A percentile compares a stretch with the other conserved stretches of the same genome.
Conservation (phyloP, 2,329 filamentous ascomycete genomes). For the Hymenoscyphus occultus region DNA sequence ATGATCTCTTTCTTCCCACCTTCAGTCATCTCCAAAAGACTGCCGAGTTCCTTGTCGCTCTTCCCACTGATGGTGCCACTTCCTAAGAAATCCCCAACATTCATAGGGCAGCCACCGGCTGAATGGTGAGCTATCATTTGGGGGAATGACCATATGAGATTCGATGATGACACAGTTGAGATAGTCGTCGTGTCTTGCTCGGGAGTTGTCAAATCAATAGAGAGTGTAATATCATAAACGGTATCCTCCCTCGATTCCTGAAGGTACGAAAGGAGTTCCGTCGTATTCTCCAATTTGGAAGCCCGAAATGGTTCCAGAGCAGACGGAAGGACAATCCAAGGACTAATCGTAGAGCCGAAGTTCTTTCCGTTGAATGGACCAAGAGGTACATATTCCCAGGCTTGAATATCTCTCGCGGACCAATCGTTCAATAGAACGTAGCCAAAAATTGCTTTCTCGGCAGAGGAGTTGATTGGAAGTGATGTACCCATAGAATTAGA, state of each 20-base stretch:
- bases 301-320: conserved; percentile 67
- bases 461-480: conserved; percentile 52
- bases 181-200: conserved; percentile 55
- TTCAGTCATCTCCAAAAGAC: conserved; percentile 68
- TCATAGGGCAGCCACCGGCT: conserved; percentile 71
- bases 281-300: conserved; percentile 52
- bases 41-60: conserved; percentile 54
- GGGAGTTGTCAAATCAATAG: conserved; percentile 59
- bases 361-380: conserved; percentile 85
- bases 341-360: conserved; percentile 72
- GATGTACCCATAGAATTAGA: conserved; percentile 63
- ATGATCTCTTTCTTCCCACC: conserved; percentile 65
- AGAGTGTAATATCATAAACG: conserved; percentile 67
- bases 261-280: conserved; percentile 59
- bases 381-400: conserved; percentile 79
- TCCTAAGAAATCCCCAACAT: conserved; percentile 70
- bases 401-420: conserved; percentile 79
- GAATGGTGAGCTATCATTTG: conserved; percentile 82
- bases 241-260: conserved; percentile 52
- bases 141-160: conserved; percentile 78
- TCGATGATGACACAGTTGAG: conserved; percentile 56
- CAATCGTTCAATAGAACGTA: conserved; percentile 84
- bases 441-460: conserved; percentile 72
- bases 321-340: conserved; percentile 76
- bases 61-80: conserved; percentile 75